Evolutionary conservation across 345 rosid species (phyloP).

Genomic region (Triadica sebifera): DNA sequence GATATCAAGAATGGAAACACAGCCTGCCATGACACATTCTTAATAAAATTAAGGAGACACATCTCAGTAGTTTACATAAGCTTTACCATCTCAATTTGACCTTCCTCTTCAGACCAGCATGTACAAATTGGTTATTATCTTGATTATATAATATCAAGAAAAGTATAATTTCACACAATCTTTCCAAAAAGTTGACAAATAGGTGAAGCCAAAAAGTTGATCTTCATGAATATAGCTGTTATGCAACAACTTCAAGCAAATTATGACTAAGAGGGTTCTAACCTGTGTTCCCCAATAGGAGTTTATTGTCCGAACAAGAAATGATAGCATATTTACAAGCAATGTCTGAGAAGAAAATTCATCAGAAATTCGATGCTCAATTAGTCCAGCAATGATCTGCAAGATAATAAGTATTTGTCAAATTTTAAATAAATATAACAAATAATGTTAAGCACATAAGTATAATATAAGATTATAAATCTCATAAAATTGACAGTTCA

Average conservation of each 20-base stretch:
- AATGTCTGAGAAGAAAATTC: conserved; percentile 68
- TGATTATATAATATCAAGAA: not conserved
- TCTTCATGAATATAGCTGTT: not conserved
- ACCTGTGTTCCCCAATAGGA: conserved; percentile 99
- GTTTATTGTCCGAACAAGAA: conserved; percentile 73
- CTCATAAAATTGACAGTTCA: not conserved
- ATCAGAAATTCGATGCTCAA: conserved; percentile 84
- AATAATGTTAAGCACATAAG: conserved; percentile 1
- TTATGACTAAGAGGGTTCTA: conserved; percentile 15
- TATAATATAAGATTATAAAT: not conserved
- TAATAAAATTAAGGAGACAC: not conserved
- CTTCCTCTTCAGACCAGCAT: conserved; percentile 2
- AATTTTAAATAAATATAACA: conserved; percentile 1
- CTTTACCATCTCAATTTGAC: not conserved
- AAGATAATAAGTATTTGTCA: conserved; percentile 19
- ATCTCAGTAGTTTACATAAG: not conserved
- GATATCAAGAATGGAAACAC: not conserved
- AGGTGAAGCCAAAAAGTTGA: too few species aligned
- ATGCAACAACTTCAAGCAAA: conserved; percentile 1
- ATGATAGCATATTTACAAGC: conserved; percentile 81
- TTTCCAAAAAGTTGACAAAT: not conserved
- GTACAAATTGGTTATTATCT: not conserved
- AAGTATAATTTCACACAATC: not conserved
- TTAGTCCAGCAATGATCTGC: conserved; percentile 90
- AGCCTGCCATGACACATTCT: not conserved